phyloP scores from a whole-genome alignment of 1,139 yeast genomes.

The Nakaseomyces kungkrabaensis region DNA sequence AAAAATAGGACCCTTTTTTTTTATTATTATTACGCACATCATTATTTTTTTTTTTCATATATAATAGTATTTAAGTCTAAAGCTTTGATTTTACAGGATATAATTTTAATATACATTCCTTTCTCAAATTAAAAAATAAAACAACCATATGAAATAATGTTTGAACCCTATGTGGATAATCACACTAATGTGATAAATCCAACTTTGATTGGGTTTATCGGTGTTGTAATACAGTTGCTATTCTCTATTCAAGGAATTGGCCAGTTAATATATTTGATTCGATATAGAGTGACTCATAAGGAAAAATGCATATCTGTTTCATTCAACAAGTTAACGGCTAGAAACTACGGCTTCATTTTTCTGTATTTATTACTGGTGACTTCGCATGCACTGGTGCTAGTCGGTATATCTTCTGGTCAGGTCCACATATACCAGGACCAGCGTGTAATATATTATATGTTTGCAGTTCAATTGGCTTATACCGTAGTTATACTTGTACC shows the following conservation, averaged over 20 bases:
- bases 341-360: neutral
- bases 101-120: constrained; percentile 1
- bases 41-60: no score
- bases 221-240: constrained; percentile 13
- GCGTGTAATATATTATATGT: neutral
- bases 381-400: neutral
- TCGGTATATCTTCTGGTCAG: neutral
- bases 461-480: neutral
- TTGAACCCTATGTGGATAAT: constrained; percentile 21
- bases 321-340: neutral
- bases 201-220: constrained; percentile 37
- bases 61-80: no score
- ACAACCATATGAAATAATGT: neutral
- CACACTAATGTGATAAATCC: constrained; percentile 47
- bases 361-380: neutral
- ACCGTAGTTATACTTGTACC: neutral
- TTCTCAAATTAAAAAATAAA: neutral
- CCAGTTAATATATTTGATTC: constrained; percentile 2
- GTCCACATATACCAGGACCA: neutral
- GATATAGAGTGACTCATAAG: neutral
- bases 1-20: neutral
- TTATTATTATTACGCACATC: neutral
- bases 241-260: constrained; percentile 27
- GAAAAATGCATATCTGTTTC: neutral
- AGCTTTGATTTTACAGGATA: no score